phyloP scores from a whole-genome alignment of 2,329 filamentous ascomycete genomes.

The Trichoderma sp. region DNA sequence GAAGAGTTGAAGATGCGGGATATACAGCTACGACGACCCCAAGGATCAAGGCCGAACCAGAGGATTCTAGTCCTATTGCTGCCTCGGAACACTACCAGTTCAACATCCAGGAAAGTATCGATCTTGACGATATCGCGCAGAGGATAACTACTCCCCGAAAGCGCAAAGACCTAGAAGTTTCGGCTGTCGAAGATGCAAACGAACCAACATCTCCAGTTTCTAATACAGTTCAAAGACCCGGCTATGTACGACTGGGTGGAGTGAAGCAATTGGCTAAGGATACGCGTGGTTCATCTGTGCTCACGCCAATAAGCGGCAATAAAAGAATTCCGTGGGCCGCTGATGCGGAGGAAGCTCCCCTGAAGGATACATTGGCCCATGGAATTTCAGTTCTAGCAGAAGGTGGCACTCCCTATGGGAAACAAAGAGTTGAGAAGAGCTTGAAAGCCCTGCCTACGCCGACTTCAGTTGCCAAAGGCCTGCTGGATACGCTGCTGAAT shows the following conservation, averaged over 20 bases:
- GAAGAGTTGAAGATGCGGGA: slow-evolving; percentile 38
- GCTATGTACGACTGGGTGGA: slow-evolving; percentile 26
- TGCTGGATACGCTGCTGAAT: slow-evolving; percentile 37
- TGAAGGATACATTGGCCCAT: slow-evolving; percentile 31
- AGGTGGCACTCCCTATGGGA: slow-evolving; percentile 42
- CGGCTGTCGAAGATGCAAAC: slow-evolving; percentile 3
- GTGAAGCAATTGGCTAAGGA: not conserved
- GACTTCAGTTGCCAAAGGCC: slow-evolving; percentile 26
- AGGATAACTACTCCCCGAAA: slow-evolving; percentile 39
- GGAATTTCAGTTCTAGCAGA: slow-evolving; percentile 48
- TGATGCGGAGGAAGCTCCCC: slow-evolving; percentile 25
- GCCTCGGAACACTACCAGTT: slow-evolving; percentile 27
- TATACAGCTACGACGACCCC: slow-evolving; percentile 26
- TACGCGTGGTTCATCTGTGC: slow-evolving; percentile 30
- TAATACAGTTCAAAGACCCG: slow-evolving; percentile 22
- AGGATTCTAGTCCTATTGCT: slow-evolving; percentile 32
- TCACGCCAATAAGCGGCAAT: slow-evolving; percentile 41
- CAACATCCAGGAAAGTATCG: slow-evolving; percentile 55
- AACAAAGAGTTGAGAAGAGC: slow-evolving; percentile 18
- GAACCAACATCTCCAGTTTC: slow-evolving; percentile 10
- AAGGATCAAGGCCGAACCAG: slow-evolving; percentile 44
- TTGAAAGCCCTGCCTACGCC: slow-evolving; percentile 6
- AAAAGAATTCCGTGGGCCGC: slow-evolving; percentile 26
- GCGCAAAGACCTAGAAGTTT: slow-evolving; percentile 29
- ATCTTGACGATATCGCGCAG: slow-evolving; percentile 45